Percentiles rank a stretch among this genome's conserved stretches.
These are phyloP conservation scores for Gentiana dahurica DNA, from an alignment of 257 asterid genomes.

Conservation along the genomic window DNA sequence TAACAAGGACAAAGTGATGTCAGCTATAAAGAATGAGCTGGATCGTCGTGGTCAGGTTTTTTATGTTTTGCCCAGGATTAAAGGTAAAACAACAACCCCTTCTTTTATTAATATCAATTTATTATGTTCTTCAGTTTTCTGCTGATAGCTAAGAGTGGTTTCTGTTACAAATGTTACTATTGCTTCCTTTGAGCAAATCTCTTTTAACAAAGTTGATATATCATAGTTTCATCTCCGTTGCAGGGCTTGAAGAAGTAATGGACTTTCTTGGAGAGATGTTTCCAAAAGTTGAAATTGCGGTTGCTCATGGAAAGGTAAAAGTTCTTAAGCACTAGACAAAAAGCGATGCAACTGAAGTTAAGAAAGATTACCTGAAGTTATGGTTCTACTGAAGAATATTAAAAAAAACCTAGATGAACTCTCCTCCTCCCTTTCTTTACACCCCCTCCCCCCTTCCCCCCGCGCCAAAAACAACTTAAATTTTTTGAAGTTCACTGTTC, in stretches of 20 bases:
- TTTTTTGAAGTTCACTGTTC: too few relatives aligned
- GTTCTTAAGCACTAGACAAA: background rate
- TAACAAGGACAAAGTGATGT: constrained; percentile 52
- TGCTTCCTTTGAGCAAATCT: background rate
- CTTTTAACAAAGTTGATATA: background rate
- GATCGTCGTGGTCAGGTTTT: constrained; percentile 91
- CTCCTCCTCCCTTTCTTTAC: too few relatives aligned
- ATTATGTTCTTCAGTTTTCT: background rate
- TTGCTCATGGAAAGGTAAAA: constrained; percentile 96
- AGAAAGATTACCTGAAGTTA: too few relatives aligned
- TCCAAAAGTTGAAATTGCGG: constrained; percentile 73
- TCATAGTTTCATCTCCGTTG: constrained; percentile 14
- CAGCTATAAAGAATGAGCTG: constrained; percentile 82
- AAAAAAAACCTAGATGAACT: too few relatives aligned
- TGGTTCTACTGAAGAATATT: too few relatives aligned
- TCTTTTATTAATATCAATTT: background rate
- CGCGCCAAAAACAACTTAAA: too few relatives aligned
- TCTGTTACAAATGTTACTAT: constrained; percentile 5
- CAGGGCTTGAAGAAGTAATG: constrained; percentile 95
- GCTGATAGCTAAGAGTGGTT: background rate
- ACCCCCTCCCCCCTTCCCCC: too few relatives aligned
- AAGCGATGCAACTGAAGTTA: too few relatives aligned
- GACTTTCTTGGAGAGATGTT: constrained; percentile 60
- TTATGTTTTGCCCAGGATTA: constrained; percentile 93
- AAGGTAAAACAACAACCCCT: constrained; percentile 36